Conservation (phyloP, 345 rosid genomes). For the Gossypium stocksii region DNA sequence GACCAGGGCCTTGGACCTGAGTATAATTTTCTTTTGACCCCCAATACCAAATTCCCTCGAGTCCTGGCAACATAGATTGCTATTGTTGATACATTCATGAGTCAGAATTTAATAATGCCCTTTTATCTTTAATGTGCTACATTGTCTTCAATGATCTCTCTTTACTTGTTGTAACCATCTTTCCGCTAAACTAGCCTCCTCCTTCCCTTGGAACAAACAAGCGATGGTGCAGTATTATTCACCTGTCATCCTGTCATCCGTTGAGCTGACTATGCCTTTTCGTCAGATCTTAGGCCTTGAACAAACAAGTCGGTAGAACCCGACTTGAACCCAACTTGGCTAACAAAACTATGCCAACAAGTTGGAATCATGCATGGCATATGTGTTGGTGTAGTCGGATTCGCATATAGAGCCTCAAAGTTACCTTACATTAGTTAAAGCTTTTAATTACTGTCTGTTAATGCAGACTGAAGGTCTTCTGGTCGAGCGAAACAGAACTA, state of each 20-base stretch:
- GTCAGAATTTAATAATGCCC: not conserved
- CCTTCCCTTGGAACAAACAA: no score
- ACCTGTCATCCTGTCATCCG: no score
- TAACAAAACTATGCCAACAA: not conserved
- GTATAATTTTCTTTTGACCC: no score
- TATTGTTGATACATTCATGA: not conserved
- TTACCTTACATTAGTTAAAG: not conserved
- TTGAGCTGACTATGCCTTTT: no score
- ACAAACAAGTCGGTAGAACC: no score
- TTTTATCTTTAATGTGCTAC: conserved; percentile 2
- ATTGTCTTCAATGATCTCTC: not conserved
- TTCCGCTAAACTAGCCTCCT: no score
- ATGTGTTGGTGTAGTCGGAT: not conserved
- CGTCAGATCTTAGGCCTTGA: no score
- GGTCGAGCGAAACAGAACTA: conserved; percentile 49
- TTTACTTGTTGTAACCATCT: not conserved
- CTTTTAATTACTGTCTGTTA: not conserved
- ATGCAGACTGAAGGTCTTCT: conserved; percentile 73
- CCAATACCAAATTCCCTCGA: no score
- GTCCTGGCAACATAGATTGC: no score
- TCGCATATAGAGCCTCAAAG: not conserved
- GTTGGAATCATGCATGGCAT: conserved; percentile 3
- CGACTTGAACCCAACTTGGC: not conserved
- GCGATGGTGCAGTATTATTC: no score
- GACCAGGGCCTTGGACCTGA: no score